These are phyloP conservation scores for Clonostachys sp. DNA, from an alignment of 2,329 filamentous ascomycete species.

Conservation along the genomic window DNA sequence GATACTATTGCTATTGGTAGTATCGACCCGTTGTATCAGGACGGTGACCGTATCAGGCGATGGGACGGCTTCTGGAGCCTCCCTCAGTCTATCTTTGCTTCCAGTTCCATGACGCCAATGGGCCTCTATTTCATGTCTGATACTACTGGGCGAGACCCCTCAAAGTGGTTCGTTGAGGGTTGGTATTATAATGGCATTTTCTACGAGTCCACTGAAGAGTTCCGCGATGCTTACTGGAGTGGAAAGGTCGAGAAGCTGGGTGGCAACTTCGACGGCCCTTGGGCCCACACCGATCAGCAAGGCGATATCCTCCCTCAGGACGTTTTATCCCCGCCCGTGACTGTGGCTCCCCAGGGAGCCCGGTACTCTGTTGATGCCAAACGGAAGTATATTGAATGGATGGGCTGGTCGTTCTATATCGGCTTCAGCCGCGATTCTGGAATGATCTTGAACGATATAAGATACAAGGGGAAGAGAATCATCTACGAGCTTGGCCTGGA, in stretches of 20 bases:
- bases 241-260: constrained; percentile 15
- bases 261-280: constrained; percentile 40
- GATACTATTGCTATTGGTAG: constrained; percentile 33
- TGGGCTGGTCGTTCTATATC: constrained; percentile 45
- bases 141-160: constrained; percentile 43
- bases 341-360: constrained; percentile 3
- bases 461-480: constrained; percentile 48
- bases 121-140: constrained; percentile 38
- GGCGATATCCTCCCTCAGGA: constrained; percentile 16
- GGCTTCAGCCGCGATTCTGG: constrained; percentile 41
- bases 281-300: constrained; percentile 34
- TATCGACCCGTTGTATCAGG: constrained; percentile 35
- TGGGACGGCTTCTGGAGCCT: constrained; percentile 42
- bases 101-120: constrained; percentile 36
- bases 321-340: constrained; percentile 3
- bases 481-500: constrained; percentile 51
- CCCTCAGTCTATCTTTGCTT: constrained; percentile 30
- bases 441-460: constrained; percentile 42
- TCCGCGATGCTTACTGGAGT: constrained; percentile 40
- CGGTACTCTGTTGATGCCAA: constrained; percentile 6
- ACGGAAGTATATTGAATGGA: constrained; percentile 10
- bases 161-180: constrained; percentile 42
- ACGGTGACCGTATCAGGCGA: constrained; percentile 31
- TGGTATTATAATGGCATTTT: constrained; percentile 52
- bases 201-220: constrained; percentile 42